A percentile compares a stretch with the other conserved stretches of the same genome.
Evolutionary conservation across 805 yeast genomes (phyloP).

Genomic region (Wickerhamiella bombiphila): DNA sequence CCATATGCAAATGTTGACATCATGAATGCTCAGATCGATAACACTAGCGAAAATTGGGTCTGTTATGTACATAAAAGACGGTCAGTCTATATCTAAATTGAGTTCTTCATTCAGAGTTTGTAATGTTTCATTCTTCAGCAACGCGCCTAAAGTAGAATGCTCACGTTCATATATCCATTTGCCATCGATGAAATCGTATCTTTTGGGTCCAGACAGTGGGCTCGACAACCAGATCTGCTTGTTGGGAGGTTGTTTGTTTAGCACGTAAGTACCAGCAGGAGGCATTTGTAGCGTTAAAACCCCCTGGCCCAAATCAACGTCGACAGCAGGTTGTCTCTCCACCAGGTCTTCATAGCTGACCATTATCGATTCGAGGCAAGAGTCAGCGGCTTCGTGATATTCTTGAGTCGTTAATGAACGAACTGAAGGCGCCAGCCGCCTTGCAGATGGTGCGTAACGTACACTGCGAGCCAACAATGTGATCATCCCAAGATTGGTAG

Average conservation of each 20-base stretch:
- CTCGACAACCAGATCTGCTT: conserved; percentile 93
- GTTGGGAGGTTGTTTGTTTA: conserved; percentile 95
- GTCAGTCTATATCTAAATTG: conserved; percentile 6
- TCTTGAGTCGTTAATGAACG: conserved; percentile 22
- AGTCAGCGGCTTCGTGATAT: conserved; percentile 52
- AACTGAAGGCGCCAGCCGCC: too few species aligned
- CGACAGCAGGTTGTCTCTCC: conserved; percentile 49
- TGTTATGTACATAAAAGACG: not conserved
- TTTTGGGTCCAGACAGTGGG: conserved; percentile 85
- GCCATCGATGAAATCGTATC: conserved; percentile 57
- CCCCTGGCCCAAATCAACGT: conserved; percentile 71
- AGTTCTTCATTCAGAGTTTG: conserved; percentile 8
- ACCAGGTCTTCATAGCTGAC: conserved; percentile 54
- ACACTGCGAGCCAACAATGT: too few species aligned
- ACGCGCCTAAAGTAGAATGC: conserved; percentile 29
- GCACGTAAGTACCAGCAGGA: conserved; percentile 69
- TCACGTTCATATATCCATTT: conserved; percentile 75
- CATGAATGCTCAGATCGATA: too few species aligned
- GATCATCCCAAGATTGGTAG: too few species aligned
- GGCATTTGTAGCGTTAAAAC: conserved; percentile 65
- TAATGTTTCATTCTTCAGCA: conserved; percentile 38
- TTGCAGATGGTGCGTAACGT: too few species aligned
- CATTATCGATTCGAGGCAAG: conserved; percentile 51
- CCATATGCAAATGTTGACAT: too few species aligned
- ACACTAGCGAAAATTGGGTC: too few species aligned